Percentiles rank a stretch among this genome's conserved stretches.
These are phyloP conservation scores for Trichoderma atrobrunneum DNA, from an alignment of 2,329 filamentous ascomycete species.

Conservation along the genomic window DNA sequence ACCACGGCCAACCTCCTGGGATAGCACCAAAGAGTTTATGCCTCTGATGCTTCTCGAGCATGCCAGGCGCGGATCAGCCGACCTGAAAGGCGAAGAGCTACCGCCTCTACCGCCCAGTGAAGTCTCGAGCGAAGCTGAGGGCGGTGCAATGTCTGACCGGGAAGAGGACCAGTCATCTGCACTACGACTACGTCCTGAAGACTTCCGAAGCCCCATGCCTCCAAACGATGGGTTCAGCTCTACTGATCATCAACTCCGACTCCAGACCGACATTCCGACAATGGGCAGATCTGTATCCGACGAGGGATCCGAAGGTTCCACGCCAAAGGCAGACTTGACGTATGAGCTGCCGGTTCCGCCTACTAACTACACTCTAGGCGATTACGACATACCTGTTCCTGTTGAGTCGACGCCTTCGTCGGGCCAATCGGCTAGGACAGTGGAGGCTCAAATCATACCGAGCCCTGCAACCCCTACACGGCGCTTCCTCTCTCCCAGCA, in stretches of 20 bases:
- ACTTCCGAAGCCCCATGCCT: slow-evolving; percentile 23
- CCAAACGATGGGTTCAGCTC: background rate
- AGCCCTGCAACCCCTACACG: slow-evolving; percentile 29
- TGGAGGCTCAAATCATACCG: slow-evolving; percentile 24
- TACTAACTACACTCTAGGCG: slow-evolving; percentile 16
- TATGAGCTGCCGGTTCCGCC: slow-evolving; percentile 30
- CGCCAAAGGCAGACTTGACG: slow-evolving; percentile 59
- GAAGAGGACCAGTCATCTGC: slow-evolving; percentile 32
- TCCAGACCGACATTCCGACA: slow-evolving; percentile 40
- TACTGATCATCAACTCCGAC: slow-evolving; percentile 32
- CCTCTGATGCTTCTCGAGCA: slow-evolving; percentile 80
- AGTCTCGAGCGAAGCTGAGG: slow-evolving; percentile 26
- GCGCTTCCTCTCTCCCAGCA: slow-evolving; percentile 21
- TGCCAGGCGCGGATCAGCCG: slow-evolving; percentile 40
- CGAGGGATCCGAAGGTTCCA: slow-evolving; percentile 63
- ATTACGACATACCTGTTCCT: slow-evolving; percentile 38
- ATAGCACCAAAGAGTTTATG: slow-evolving; percentile 67
- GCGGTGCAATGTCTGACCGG: slow-evolving; percentile 21
- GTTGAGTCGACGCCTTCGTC: slow-evolving; percentile 41
- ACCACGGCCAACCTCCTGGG: slow-evolving; percentile 59
- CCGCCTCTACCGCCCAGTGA: slow-evolving; percentile 51
- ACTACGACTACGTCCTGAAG: slow-evolving; percentile 27
- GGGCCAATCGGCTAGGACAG: slow-evolving; percentile 29
- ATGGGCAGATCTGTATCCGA: slow-evolving; percentile 42
- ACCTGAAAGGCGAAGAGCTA: slow-evolving; percentile 37